Conservation (phyloP, 1,139 yeast species). For the Yarrowia galli region DNA sequence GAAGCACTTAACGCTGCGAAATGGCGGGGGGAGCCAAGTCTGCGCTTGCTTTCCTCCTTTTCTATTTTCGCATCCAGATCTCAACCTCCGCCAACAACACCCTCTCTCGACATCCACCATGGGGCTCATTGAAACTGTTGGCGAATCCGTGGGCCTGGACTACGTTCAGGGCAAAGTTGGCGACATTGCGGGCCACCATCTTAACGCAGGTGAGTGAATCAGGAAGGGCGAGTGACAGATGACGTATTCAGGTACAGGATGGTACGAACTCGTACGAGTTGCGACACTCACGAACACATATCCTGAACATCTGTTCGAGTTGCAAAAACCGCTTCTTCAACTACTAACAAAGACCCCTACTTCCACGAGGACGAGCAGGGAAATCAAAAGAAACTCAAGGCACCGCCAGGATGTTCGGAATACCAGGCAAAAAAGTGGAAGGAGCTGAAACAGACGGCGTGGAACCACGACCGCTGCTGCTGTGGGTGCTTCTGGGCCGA, state of each 20-base stretch:
- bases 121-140: constrained; percentile 26
- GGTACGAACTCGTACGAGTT: too few relatives aligned
- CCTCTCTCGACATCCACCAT: background rate
- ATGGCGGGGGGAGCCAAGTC: constrained; percentile 3
- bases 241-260: too few relatives aligned
- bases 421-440: constrained; percentile 75
- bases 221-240: background rate
- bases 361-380: constrained; percentile 62
- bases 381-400: constrained; percentile 57
- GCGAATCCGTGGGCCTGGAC: constrained; percentile 29
- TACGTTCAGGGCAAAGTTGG: constrained; percentile 11
- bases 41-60: background rate
- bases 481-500: constrained; percentile 77
- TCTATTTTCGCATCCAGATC: background rate
- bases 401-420: constrained; percentile 66
- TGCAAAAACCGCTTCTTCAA: too few relatives aligned
- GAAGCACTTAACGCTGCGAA: background rate
- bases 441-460: constrained; percentile 73
- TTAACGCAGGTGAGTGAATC: constrained; percentile 13
- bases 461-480: constrained; percentile 82
- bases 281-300: too few relatives aligned
- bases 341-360: constrained; percentile 62
- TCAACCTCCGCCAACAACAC: background rate
- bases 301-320: too few relatives aligned
- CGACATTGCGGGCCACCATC: constrained; percentile 1